Percentiles rank a stretch among this genome's conserved stretches.
Evolutionary conservation across 345 rosid genomes (phyloP).

Genomic region (Stellera chamaejasme): DNA sequence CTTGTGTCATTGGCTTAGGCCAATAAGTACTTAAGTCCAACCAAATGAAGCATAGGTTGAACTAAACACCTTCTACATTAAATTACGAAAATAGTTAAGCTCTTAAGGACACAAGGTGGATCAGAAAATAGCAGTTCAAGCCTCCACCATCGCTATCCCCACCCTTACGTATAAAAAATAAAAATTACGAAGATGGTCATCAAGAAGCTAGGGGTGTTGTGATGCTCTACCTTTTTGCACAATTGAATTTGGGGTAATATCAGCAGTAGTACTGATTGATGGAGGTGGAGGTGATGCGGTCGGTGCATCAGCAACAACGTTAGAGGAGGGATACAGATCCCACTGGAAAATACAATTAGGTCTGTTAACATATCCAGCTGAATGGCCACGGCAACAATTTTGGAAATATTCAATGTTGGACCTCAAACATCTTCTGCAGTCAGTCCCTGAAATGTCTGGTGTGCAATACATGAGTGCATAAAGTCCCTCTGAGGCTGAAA

Average conservation of each 20-base stretch:
- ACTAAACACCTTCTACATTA: no score
- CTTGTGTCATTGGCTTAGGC: background rate
- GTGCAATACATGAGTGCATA: constrained; percentile 24
- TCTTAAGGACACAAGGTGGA: no score
- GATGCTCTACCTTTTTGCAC: background rate
- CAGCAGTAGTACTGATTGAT: background rate
- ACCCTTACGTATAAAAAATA: no score
- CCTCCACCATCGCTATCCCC: no score
- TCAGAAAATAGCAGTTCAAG: no score
- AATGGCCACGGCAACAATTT: constrained; percentile 6
- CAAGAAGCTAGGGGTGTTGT: no score
- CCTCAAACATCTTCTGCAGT: constrained; percentile 15
- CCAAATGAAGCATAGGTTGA: no score
- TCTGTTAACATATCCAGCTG: constrained; percentile 4
- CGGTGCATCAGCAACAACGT: background rate
- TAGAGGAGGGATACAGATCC: constrained; percentile 12
- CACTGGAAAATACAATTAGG: constrained; percentile 21
- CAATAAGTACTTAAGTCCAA: no score
- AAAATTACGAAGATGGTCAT: no score
- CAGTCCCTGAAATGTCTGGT: constrained; percentile 21
- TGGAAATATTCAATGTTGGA: background rate
- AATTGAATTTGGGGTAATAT: background rate
- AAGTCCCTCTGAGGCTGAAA: background rate
- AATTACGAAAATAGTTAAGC: no score
- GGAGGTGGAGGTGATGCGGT: background rate